phyloP scores from a whole-genome alignment of 2,329 filamentous ascomycete genomes.

The Aschersonia sp. region DNA sequence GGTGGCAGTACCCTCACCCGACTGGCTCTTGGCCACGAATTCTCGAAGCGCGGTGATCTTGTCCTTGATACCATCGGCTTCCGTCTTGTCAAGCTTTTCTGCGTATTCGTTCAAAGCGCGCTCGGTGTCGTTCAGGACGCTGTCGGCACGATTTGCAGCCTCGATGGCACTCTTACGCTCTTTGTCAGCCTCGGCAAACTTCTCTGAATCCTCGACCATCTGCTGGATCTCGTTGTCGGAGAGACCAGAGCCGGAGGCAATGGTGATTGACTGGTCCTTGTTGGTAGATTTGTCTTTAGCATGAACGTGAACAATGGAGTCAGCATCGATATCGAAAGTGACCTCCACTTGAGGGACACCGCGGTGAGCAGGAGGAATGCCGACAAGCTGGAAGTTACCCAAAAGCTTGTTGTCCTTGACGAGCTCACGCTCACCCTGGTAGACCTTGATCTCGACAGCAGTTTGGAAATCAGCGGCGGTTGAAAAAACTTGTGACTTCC shows the following conservation, averaged over 20 bases:
- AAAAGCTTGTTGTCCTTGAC: constrained; percentile 97
- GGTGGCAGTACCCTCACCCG: constrained; percentile 74
- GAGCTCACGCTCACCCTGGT: constrained; percentile 98
- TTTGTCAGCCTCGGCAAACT: constrained; percentile 89
- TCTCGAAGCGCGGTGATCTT: constrained; percentile 80
- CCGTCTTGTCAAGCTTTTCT: constrained; percentile 91
- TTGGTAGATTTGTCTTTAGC: constrained; percentile 98
- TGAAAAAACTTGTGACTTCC: constrained; percentile 98
- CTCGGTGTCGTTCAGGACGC: constrained; percentile 92
- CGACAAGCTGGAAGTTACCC: constrained; percentile 98
- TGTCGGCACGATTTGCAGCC: constrained; percentile 93
- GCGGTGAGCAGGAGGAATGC: constrained; percentile 89
- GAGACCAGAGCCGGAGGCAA: constrained; percentile 92
- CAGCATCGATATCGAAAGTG: constrained; percentile 96
- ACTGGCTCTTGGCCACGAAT: constrained; percentile 87
- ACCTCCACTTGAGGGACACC: constrained; percentile 95
- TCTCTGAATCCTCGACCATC: constrained; percentile 97
- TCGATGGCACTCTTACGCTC: constrained; percentile 93
- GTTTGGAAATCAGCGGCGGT: constrained; percentile 97
- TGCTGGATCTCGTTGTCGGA: constrained; percentile 88
- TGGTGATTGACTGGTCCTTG: constrained; percentile 99
- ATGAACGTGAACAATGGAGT: constrained; percentile 94
- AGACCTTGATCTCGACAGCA: constrained; percentile 98
- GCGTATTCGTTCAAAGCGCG: constrained; percentile 95
- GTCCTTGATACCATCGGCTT: constrained; percentile 85